Base-by-base conservation (phyloP, 495 filamentous ascomycete genomes). In the Chaetomium cochliodes region DNA sequence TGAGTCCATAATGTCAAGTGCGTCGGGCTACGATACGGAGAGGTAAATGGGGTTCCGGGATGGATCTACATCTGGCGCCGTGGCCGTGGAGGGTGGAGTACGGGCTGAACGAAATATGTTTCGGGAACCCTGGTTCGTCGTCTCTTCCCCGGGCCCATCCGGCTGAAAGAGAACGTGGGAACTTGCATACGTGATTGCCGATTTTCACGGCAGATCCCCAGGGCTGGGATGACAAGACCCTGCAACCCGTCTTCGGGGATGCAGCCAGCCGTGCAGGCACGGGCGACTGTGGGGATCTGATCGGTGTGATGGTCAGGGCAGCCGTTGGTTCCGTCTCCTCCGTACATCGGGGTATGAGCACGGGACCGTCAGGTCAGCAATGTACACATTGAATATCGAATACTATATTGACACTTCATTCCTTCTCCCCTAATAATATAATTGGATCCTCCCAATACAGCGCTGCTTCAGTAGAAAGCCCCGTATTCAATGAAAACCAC, bases 141-240 rank as follows among this genome's bases (percentile, higher is more conserved):
- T 15, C 12, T 28, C 1, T 16, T 9, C 25, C 25, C 5, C 52
- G 28, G 28, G 33, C 33, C 9, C 52, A 9, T 25, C 28, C 13
- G 18, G 52, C 28, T 55, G 52, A 55, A 37, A 20, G 28, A 18
- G 41, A 44, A 44, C 41, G 33, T 12, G 33, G 33, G 33, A 37
- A 37, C 33, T 8, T 16, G 33, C 13, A 2, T 55, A 33, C 4
- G 4, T n/a, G 2, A 30, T 18, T 30, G 25, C 51, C 18, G 3
- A 33, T 30, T 33, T 16, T 16, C 51, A 20, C 52, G 52, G 52
- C 52, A 55, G 52, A 55, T 55, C 26, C 51, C n/a, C n/a, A n/a
- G 44, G n/a, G 44, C 44, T 47, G 44, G 44, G 44, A 47, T 22
- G n/a, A 22, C 18, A 47, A 20, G 16, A 2, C 16, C n/a, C 44